Evolutionary conservation across 768 basidiomycete genomes (phyloP).

Genomic region (Boletus pseudo-olivaceus): DNA sequence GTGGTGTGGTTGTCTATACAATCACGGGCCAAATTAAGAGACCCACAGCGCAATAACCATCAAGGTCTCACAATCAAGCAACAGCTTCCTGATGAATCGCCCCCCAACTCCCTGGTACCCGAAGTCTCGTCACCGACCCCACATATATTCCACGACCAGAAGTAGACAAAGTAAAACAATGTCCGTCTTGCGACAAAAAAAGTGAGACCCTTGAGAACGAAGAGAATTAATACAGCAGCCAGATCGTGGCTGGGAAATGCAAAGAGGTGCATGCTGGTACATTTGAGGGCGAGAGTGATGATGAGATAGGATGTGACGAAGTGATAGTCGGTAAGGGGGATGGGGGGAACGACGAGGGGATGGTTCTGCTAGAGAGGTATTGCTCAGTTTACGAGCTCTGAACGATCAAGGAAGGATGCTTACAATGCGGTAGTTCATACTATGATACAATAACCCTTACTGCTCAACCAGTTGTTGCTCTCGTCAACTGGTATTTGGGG

Average conservation of each 20-base stretch:
- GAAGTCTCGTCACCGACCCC: constrained; percentile 4
- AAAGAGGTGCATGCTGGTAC: constrained; percentile 1
- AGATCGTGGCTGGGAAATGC: constrained; percentile 6
- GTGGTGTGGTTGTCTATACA: background rate
- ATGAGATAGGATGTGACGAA: background rate
- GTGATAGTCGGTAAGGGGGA: background rate
- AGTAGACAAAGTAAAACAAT: background rate
- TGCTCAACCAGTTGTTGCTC: background rate
- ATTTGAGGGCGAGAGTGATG: background rate
- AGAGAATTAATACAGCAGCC: constrained; percentile 5
- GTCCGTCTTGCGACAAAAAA: constrained; percentile 20
- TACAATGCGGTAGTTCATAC: constrained; percentile 16
- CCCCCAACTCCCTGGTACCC: background rate
- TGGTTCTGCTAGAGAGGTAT: background rate
- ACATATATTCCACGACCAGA: constrained; percentile 3
- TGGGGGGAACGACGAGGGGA: background rate
- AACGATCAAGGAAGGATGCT: background rate
- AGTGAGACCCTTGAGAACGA: constrained; percentile 15
- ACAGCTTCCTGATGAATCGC: constrained; percentile 6
- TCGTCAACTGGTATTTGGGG: background rate
- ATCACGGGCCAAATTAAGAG: background rate
- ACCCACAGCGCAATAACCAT: background rate
- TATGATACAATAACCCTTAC: background rate
- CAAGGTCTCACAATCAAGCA: constrained; percentile 6
- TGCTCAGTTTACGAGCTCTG: background rate